Evolutionary conservation across 2,329 filamentous ascomycete species (phyloP), one percentile per base, ranked within the genome.

Genomic region (Pseudopithomyces chartarum): DNA sequence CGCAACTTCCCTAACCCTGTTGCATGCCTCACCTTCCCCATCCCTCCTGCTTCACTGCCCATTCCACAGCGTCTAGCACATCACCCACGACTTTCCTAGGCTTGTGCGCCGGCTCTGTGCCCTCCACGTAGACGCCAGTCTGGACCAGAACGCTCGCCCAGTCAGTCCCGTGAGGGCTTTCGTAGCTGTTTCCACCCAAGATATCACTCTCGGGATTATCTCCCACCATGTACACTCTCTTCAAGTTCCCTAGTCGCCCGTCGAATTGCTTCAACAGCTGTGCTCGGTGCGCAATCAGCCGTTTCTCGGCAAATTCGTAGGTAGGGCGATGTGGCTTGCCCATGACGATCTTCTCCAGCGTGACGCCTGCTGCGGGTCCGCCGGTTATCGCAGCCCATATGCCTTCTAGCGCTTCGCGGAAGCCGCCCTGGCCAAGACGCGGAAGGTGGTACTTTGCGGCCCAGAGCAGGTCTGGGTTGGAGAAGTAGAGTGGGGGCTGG

Each of bases 401-500:
- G 0, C 92, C 93, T 62, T 88, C 85, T 15, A 98, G 78, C 0
- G 92, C 90, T 43, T 89, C 89, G 59, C 91, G 86, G 76, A 98
- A 98, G 0, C 91, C 92, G 17, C 95, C 95, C 74, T 97, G 95
- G 1, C 94, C 95, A 40, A 98, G 85, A 5, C 95, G 88, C 29
- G 94, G 91, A 48, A 94, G 84, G 58, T 90, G 91, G 75, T 96
- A 94, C 33, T 85, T 85, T 0, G 92, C 90, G 50, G 92, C 90
- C 93, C 93, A 99, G 68, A 92, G 84, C 3, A 98, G 80, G 76
- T 99, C 95, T 1, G 91, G 87, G 75, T 98, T 98, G 44, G 89
- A 93, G 75, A 96, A 97, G 80, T 89, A 96, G 6, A 98, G 78
- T 17, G 81, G 81, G 0, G 95, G 92, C 74, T 97, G 93, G 1